Evolutionary conservation across 805 yeast species (phyloP).

Genomic region (Pichia kluyveri): DNA sequence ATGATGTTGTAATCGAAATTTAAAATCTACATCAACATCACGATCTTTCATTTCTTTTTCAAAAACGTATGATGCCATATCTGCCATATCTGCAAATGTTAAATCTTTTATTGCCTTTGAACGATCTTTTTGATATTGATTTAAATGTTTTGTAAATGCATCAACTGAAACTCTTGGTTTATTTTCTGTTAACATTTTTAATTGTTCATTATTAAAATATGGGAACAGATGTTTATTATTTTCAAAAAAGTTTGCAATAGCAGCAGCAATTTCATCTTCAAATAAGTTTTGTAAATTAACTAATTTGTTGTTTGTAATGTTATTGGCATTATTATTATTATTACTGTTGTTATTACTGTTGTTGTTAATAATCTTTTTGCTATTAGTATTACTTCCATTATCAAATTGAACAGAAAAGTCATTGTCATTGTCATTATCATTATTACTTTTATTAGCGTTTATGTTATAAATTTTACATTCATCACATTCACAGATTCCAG

Average conservation of each 20-base stretch:
- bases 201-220: not conserved
- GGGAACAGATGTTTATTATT: conserved; percentile 6
- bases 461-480: not conserved
- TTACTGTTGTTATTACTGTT: too few relatives aligned
- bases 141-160: not conserved
- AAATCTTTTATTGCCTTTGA: conserved; percentile 1
- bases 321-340: conserved; percentile 11
- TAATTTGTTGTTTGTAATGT: conserved; percentile 8
- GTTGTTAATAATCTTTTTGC: not conserved
- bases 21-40: not conserved
- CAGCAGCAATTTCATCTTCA: not conserved
- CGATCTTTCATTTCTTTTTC: not conserved
- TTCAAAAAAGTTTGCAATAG: conserved; percentile 13
- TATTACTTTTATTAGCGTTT: not conserved
- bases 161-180: not conserved
- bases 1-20: not conserved
- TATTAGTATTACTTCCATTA: too few relatives aligned
- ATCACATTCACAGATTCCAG: not conserved
- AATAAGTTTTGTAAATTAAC: not conserved
- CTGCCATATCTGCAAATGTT: not conserved
- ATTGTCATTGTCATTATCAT: not conserved
- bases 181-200: not conserved
- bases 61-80: not conserved
- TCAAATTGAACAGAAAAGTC: not conserved
- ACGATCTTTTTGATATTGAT: conserved; percentile 1